Base-by-base conservation (phyloP, 768 basidiomycete genomes). In the Xanthoconium stramineum region DNA sequence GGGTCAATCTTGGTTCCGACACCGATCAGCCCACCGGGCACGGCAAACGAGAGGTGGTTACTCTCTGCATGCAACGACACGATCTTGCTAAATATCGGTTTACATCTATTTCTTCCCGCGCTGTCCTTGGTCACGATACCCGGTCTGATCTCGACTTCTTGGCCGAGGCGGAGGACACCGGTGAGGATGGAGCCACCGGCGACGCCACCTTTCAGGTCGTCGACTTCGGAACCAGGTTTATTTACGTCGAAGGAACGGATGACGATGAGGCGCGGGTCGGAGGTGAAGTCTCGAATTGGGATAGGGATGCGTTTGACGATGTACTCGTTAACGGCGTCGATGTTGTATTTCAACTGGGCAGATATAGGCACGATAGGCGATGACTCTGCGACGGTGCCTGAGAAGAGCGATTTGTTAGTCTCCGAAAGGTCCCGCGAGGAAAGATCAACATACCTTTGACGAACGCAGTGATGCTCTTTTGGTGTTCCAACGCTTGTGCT, bases 181-280 rank as follows among this genome's bases (percentile, higher is more conserved):
- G 85, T 91, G 59, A 99, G 81, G 68, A 98, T 96, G 12, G 90
- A 94, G 19, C 97, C 96, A 72, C 97, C 97, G 17, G 97, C 97
- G 38, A 98, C 97, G 67, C 97, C 97, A 56, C 96, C 96, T 75
- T 98, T 96, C 57, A 98, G 82, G 42, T 99, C 97, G 63, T 96
- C 89, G 5, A 98, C 94, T 68, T 94, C 94, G 5, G 95, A 86
- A 69, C 96, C 97, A 12, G 97, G 97, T 74, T 97, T 98, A 82
- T 99, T 99, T 72, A 99, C 96, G 72, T 99, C 97, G 75, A 98
- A 99, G 19, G 94, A 97, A 62, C 96, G 93, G 73, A 99, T 99
- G 71, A 98, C 95, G 70, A 98, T 98, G 62, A 99, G 86, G 35
- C 88, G 86, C 0, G 97, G 94, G 59, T 91, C 86, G 30, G 93